A percentile compares a stretch with the other conserved stretches of the same genome.
Evolutionary conservation across 768 basidiomycete genomes (phyloP).

Genomic region (Russula emetica): DNA sequence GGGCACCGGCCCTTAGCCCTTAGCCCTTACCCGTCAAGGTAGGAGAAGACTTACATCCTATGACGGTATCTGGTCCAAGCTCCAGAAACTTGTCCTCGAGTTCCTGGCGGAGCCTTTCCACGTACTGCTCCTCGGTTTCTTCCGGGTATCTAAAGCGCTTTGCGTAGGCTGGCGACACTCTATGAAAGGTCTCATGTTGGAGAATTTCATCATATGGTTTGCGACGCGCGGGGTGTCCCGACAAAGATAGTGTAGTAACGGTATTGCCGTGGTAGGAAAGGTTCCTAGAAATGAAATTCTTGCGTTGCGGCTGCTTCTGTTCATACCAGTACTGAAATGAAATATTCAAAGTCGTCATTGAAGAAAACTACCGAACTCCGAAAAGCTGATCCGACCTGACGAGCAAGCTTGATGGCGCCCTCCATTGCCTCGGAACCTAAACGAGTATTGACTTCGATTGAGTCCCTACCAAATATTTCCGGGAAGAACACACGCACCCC

Average conservation of each 20-base stretch:
- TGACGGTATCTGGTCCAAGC: slow-evolving; percentile 76
- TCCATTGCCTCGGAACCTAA: slow-evolving; percentile 89
- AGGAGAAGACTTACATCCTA: slow-evolving; percentile 57
- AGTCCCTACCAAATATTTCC: background rate
- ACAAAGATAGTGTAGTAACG: slow-evolving; percentile 61
- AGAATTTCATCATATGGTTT: slow-evolving; percentile 64
- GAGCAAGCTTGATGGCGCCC: slow-evolving; percentile 72
- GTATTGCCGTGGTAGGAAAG: slow-evolving; percentile 88
- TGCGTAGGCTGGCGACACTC: slow-evolving; percentile 84
- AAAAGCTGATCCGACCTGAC: slow-evolving; percentile 49
- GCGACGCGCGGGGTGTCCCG: slow-evolving; percentile 62
- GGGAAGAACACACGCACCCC: slow-evolving; percentile 45
- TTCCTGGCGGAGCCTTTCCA: slow-evolving; percentile 70
- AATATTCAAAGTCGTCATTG: background rate
- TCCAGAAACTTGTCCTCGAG: slow-evolving; percentile 82
- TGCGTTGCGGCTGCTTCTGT: slow-evolving; percentile 62
- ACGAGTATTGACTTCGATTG: background rate
- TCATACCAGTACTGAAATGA: slow-evolving; percentile 62
- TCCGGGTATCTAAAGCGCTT: slow-evolving; percentile 65
- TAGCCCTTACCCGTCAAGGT: slow-evolving; percentile 8
- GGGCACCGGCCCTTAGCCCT: background rate
- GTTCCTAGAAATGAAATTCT: slow-evolving; percentile 72
- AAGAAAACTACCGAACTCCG: background rate
- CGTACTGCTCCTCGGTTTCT: slow-evolving; percentile 78
- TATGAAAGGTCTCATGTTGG: slow-evolving; percentile 65